Evolutionary conservation across 768 basidiomycete genomes (phyloP).

Genomic region (Fomitopsis pulvina): DNA sequence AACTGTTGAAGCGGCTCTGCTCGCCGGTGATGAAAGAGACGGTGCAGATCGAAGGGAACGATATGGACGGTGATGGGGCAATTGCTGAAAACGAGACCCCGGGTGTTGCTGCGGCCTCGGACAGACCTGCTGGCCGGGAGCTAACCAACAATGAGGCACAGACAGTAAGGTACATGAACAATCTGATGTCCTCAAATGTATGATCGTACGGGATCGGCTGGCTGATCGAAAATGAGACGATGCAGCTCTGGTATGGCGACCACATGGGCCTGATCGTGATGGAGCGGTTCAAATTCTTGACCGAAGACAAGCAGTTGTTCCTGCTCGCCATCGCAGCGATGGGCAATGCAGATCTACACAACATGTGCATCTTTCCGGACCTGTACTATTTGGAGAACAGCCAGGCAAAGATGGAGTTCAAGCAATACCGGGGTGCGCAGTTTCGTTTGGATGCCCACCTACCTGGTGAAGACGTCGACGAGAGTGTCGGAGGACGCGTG

Average conservation of each 20-base stretch:
- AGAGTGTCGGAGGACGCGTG: background rate
- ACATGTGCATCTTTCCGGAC: background rate
- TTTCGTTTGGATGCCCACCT: background rate
- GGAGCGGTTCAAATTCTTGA: background rate
- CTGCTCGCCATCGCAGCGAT: background rate
- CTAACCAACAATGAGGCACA: background rate
- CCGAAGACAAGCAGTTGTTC: background rate
- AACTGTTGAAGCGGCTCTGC: too few relatives aligned
- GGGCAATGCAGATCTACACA: background rate
- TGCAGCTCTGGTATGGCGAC: slow-evolving; percentile 6
- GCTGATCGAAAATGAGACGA: background rate
- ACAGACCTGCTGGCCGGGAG: too few relatives aligned
- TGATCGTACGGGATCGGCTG: background rate
- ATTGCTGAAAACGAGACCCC: too few relatives aligned
- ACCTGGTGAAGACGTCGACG: background rate
- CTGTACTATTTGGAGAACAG: background rate
- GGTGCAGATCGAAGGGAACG: too few relatives aligned
- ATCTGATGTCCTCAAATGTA: background rate
- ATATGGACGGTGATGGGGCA: too few relatives aligned
- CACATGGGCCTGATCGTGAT: slow-evolving; percentile 2
- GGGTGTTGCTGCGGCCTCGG: too few relatives aligned
- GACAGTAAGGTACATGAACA: background rate
- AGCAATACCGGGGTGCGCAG: background rate
- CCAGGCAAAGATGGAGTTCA: background rate
- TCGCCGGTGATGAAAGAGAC: too few relatives aligned